Evolutionary conservation across 208 protist genomes (phyloP), one percentile per base, ranked within the genome.

Genomic region (Wallacemonas collosoma): DNA sequence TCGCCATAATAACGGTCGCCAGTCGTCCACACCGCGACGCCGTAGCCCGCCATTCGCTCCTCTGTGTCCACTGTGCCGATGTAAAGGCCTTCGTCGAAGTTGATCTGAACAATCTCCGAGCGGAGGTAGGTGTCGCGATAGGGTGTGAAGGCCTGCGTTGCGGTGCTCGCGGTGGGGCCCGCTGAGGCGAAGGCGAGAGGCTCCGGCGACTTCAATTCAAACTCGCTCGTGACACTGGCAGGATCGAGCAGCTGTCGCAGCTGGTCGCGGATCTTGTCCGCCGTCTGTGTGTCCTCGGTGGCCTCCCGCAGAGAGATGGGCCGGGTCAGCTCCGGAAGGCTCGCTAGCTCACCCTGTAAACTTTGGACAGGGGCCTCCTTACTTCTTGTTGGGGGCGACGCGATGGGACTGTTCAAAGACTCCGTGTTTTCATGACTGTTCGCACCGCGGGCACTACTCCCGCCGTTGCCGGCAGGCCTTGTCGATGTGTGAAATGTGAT

Each of bases 1-100:
- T 92, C 86, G 2, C 92, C 92, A 17, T 85, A 81, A 76, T 97
- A 97, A 6, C 57, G 80, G 73, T 97, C 92, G 0, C 90, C 92
- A 64, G 79, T 91, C 62, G 84, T 83, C 88, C 90, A 97, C 36
- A 80, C 78, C 7, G 84, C 87, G 50, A 87, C 83, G 12, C 92
- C 92, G 69, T 87, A 89, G 75, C 92, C 92, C 9, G 87, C 57
- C 85, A 94, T 91, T 41, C 73, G 68, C 2, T 87, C 91, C 40
- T 89, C 78, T 36, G 81, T 76, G 68, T 93, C 88, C 9, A 93
- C 68, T 17, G 86, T 93, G 57, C 90, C 90, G 54, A 91, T 60
- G 77, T 95, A 95, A 57, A 81, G 78, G 26, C 90, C 85, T 53
- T 95, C 90, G 38, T 90, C 86, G 48, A 95, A 93, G 57, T 83